Conservation (phyloP, 148 eudicot species). For the Agrostemma githago region DNA sequence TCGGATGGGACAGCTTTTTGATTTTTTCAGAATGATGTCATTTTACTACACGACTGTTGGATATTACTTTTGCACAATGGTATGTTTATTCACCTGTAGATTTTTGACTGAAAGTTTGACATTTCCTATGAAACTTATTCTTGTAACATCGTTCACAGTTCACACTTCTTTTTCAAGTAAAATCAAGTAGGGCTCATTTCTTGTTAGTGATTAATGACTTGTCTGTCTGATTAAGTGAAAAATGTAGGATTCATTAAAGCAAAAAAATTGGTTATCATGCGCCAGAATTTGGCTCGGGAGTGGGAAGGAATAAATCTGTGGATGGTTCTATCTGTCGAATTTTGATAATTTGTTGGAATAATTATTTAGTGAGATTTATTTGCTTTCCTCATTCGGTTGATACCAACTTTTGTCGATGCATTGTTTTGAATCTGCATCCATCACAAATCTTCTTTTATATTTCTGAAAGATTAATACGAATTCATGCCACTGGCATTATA, state of each 20-base stretch:
- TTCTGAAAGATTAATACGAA: not conserved
- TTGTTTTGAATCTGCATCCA: not conserved
- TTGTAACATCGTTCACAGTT: not conserved
- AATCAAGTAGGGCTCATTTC: not conserved
- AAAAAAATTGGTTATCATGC: not conserved
- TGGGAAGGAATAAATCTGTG: not conserved
- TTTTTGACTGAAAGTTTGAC: not conserved
- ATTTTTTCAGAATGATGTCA: constrained; percentile 95
- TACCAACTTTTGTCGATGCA: not conserved
- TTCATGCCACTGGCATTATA: not conserved
- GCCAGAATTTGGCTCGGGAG: constrained; percentile 2
- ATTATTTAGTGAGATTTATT: not conserved
- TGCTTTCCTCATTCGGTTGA: not conserved
- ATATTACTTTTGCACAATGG: constrained; percentile 96
- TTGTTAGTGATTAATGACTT: not conserved
- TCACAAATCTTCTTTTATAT: not conserved
- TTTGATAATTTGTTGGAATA: not conserved
- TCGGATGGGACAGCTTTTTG: constrained; percentile 96
- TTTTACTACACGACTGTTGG: constrained; percentile 97
- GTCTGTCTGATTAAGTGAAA: not conserved
- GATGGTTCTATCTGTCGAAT: constrained; percentile 4
- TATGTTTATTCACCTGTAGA: constrained; percentile 26
- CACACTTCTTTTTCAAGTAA: not conserved
- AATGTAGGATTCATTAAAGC: not conserved
- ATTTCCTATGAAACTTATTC: not conserved